Evolutionary conservation across 148 eudicot genomes (phyloP), one percentile per base, ranked within the genome.

Genomic region (Amaranthus hypochondriacus): DNA sequence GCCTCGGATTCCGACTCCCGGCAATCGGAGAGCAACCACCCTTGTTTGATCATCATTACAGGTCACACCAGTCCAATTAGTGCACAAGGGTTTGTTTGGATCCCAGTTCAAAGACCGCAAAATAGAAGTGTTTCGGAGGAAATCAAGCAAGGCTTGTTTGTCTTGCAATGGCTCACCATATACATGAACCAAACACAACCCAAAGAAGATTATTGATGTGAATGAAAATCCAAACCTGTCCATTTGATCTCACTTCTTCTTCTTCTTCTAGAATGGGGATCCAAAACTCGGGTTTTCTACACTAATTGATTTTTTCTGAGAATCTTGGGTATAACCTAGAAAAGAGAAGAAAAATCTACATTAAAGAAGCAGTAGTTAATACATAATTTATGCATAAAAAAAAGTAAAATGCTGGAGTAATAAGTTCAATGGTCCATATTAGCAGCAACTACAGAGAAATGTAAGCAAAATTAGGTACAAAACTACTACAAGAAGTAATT

Each of bases 81-180:
- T 73, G 48, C 94, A 89, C 43, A 79, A 87, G 15, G 85, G 82
- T 72, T 79, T 79, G 62, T 61, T 70, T 47, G 60, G 80, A 71
- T 77, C 71, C 94, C 94, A 89, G 68, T 89, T 83, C n/a, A 87
- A 66, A 42, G 60, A 42, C 51, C 86, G 71, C 21, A 81, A 81
- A 78, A 76, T 83, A 3, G 60, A 59, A 14, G 79, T 61, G 18
- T 15, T 72, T 43, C 52, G 57, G 28, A 81, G 65, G 58, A 89
- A 89, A 63, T 89, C 85, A 15, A 87, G 89, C 76, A 89, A 77
- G 28, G 87, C 83, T 77, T 79, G 81, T 68, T 84, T 87, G 72
- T 89, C 97, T 59, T 83, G 82, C 60, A 62, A 43, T 10, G 89
- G 88, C 47, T 91, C 97, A 12, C 81, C 53, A 42, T 66, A 73